Evolutionary conservation across 306 rosid genomes (phyloP), one percentile per base, ranked within the genome.

Genomic region (Pterocarpus macrocarpus): DNA sequence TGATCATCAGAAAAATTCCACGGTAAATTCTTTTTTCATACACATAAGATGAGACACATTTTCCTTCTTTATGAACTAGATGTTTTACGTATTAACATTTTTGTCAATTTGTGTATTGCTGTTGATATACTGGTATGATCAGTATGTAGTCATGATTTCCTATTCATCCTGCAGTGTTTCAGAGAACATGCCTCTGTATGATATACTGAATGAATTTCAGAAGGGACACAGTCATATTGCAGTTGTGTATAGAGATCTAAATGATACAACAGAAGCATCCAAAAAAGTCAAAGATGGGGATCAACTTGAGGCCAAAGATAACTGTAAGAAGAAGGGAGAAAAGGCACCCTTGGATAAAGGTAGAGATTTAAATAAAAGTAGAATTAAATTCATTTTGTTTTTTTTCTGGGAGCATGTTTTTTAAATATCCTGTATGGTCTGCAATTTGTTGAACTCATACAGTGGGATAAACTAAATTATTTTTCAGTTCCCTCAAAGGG

Each of bases 201-300:
- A 95, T 82, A 93, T 95, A 74, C 87, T 95, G 65, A 95, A 95
- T 74, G 97, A 95, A 87, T 95, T 95, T 82, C 99, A 95, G 82
- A 95, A 95, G 87, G 99, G 98, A 63, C 99, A 95, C 87, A 95
- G 99, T 83, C 99, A 95, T 87, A 95, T 95, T 85, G 99, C 99
- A 72, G 97, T 95, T 80, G 98, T 93, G 64, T 91, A 89, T 81
- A 88, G 82, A 90, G 91, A 93, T 81, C 87, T 83, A 77, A 90
- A 87, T 71, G 90, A 86, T 82, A 85, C 83, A 85, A 88, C 64
- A 6, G 92, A 83, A 76, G 72, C 86, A 66, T 80, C 81, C 47
- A 82, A 73, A 49, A 84, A 81, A 65, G 82, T 45, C 78, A 87
- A 85, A 67, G 91, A 85, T 56, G 73, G 85, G 36, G 90, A 87